Conservation (phyloP, 2,329 filamentous ascomycete species). For the Verruconis gallopava region DNA sequence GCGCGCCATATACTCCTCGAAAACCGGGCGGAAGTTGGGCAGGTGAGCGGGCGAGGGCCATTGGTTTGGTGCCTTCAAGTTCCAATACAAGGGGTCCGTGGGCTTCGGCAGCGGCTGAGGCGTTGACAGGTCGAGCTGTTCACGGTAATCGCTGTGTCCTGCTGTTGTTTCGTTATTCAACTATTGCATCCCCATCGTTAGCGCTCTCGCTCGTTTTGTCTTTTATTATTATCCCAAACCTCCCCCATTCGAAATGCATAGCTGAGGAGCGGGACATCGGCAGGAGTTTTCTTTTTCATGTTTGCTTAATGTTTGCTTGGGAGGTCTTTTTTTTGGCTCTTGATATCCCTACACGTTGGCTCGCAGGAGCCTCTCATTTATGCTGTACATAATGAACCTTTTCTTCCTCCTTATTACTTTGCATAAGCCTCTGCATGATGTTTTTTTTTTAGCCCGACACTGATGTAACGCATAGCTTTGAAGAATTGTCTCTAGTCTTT, state of each 20-base stretch:
- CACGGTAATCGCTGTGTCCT: constrained; percentile 62
- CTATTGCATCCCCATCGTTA: constrained; percentile 25
- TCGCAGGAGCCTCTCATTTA: no score
- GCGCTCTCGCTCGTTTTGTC: not conserved
- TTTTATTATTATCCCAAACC: no score
- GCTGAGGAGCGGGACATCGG: not conserved
- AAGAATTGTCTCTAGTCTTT: no score
- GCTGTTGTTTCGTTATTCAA: constrained; percentile 54
- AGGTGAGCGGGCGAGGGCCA: constrained; percentile 57
- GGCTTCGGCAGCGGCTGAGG: constrained; percentile 54
- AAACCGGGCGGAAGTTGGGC: constrained; percentile 54
- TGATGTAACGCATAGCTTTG: no score
- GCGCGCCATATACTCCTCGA: constrained; percentile 59
- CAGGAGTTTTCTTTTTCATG: not conserved
- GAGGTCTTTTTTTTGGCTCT: not conserved
- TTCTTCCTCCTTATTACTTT: no score
- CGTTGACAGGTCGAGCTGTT: constrained; percentile 79
- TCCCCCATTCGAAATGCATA: no score
- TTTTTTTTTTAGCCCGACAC: no score
- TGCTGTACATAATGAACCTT: no score
- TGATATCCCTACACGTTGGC: no score
- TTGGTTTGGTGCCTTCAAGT: constrained; percentile 63
- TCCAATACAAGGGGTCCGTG: constrained; percentile 55
- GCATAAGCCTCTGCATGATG: no score
- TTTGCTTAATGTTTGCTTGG: not conserved